A percentile compares a stretch with the other conserved stretches of the same genome.
phyloP scores from a whole-genome alignment of 2,329 filamentous ascomycete species.

The Pseudogymnoascus sp. region DNA sequence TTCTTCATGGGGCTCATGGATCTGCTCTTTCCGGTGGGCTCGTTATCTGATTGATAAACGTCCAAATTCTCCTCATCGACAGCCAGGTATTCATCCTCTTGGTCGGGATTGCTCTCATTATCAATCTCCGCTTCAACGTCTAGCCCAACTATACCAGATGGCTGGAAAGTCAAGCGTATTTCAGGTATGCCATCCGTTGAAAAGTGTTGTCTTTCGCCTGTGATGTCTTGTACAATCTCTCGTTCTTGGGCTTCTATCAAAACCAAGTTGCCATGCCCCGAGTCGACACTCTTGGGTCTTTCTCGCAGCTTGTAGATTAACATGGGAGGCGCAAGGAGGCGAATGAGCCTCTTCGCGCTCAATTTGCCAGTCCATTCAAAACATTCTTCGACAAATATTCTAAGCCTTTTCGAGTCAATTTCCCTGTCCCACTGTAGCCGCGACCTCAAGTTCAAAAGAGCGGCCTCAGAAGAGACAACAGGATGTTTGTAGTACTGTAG shows the following conservation, averaged over 20 bases:
- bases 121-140: constrained; percentile 67
- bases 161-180: constrained; percentile 69
- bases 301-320: constrained; percentile 51
- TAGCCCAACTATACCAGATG: constrained; percentile 67
- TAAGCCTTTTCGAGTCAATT: constrained; percentile 58
- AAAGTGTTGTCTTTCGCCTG: constrained; percentile 58
- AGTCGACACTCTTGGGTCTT: constrained; percentile 32
- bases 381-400: constrained; percentile 66
- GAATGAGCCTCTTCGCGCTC: constrained; percentile 78
- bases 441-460: constrained; percentile 44
- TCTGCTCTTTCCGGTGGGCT: neutral
- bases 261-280: constrained; percentile 27
- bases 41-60: neutral
- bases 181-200: constrained; percentile 70
- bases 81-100: constrained; percentile 36
- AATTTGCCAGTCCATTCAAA: constrained; percentile 78
- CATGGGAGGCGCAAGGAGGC: constrained; percentile 68
- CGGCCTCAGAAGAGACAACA: constrained; percentile 57
- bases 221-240: constrained; percentile 55
- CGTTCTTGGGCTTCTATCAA: constrained; percentile 38
- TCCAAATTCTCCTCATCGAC: constrained; percentile 45
- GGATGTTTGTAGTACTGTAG: constrained; percentile 84
- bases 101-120: constrained; percentile 31
- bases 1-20: constrained; percentile 26
- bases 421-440: constrained; percentile 52